Percentiles rank a stretch among this genome's conserved stretches.
These are phyloP conservation scores for Pythium pectinolyticum DNA, from an alignment of 352 stramenopile genomes.

Conservation along the genomic window DNA sequence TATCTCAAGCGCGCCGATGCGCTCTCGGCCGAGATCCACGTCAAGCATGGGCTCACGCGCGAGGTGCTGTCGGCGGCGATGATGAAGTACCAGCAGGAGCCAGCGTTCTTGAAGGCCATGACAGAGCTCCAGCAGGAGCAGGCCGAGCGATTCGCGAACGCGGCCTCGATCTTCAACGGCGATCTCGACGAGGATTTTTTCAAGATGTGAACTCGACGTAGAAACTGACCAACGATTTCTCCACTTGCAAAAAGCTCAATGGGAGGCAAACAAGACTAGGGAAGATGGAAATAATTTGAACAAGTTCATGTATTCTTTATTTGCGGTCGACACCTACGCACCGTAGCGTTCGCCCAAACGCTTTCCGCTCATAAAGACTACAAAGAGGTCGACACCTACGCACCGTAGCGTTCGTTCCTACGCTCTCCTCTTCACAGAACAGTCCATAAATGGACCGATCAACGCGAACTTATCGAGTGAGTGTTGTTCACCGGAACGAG, in stretches of 20 bases:
- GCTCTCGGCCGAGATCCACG: slow-evolving; percentile 83
- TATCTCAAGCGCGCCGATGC: slow-evolving; percentile 88
- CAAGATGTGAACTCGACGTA: too few relatives aligned
- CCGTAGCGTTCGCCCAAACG: slow-evolving; percentile 87
- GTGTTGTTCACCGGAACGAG: slow-evolving; percentile 24
- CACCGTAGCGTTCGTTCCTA: slow-evolving; percentile 88
- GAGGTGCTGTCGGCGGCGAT: slow-evolving; percentile 87
- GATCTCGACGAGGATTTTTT: slow-evolving; percentile 89
- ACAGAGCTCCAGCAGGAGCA: slow-evolving; percentile 87
- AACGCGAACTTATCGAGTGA: slow-evolving; percentile 13
- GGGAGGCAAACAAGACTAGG: too few relatives aligned
- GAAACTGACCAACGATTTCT: too few relatives aligned
- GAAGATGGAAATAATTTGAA: slow-evolving; percentile 10
- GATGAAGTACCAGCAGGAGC: slow-evolving; percentile 91
- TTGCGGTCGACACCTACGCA: slow-evolving; percentile 88
- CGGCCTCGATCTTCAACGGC: slow-evolving; percentile 84
- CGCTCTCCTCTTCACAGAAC: slow-evolving; percentile 73
- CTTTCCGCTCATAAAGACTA: slow-evolving; percentile 63
- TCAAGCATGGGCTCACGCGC: slow-evolving; percentile 83
- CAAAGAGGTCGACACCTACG: slow-evolving; percentile 86
- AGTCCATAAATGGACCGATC: too few relatives aligned
- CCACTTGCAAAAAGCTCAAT: too few relatives aligned
- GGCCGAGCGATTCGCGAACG: slow-evolving; percentile 78
- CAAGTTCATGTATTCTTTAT: slow-evolving; percentile 41
- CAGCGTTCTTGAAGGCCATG: slow-evolving; percentile 85